Evolutionary conservation across 176 grass and related monocot species (phyloP).

Genomic region (Musa itinerans): DNA sequence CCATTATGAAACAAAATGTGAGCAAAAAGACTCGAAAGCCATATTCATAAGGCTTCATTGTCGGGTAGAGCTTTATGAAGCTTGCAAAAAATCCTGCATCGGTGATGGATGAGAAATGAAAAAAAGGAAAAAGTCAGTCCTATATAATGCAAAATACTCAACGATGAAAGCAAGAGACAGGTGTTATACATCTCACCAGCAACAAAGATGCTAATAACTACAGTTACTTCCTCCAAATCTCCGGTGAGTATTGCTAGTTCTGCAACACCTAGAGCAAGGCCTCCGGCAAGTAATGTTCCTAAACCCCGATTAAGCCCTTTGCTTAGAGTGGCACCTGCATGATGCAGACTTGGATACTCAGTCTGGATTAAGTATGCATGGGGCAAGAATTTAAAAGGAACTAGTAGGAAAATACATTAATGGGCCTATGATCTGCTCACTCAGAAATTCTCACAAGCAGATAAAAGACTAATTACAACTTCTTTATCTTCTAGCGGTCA

Average conservation of each 20-base stretch:
- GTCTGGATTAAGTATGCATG: background rate
- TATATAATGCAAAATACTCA: background rate
- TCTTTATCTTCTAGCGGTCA: too few species aligned
- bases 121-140: background rate
- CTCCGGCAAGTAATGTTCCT: conserved; percentile 80
- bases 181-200: conserved; percentile 39
- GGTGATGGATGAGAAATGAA: conserved; percentile 4
- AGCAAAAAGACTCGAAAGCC: conserved; percentile 89
- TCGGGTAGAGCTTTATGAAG: conserved; percentile 71
- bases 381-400: background rate
- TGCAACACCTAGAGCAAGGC: conserved; percentile 62
- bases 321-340: conserved; percentile 88
- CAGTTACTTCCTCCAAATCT: conserved; percentile 56
- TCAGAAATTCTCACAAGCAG: background rate
- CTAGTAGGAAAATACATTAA: background rate
- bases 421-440: background rate
- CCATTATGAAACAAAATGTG: conserved; percentile 85
- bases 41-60: conserved; percentile 90
- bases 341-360: background rate
- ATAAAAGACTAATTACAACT: background rate
- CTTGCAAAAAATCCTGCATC: conserved; percentile 55
- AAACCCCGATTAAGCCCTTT: conserved; percentile 81
- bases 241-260: conserved; percentile 59
- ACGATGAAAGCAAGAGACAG: background rate
- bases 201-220: conserved; percentile 57